These are phyloP conservation scores for Dittrichia graveolens DNA, from an alignment of 129 eudicot species.

Conservation along the genomic window DNA sequence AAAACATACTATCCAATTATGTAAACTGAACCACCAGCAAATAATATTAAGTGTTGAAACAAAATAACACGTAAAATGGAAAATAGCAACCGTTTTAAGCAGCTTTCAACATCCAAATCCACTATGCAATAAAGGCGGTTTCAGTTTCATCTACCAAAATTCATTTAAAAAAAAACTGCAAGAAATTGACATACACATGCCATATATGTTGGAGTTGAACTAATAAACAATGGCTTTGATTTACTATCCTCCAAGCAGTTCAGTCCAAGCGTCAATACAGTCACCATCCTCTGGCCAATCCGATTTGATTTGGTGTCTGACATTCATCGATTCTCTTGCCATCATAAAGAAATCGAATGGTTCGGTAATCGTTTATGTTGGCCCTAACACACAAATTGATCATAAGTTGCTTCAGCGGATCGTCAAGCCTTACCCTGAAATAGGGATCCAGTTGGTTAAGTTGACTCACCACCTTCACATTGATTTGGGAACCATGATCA, in stretches of 20 bases:
- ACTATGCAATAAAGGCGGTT: too few relatives aligned
- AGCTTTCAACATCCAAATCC: too few relatives aligned
- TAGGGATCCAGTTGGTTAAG: slow-evolving; percentile 8
- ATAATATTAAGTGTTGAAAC: too few relatives aligned
- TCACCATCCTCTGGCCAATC: slow-evolving; percentile 24
- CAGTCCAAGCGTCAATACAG: neutral
- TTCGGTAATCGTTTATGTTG: neutral
- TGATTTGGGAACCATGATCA: neutral
- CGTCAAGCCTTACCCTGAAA: neutral
- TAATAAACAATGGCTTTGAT: neutral
- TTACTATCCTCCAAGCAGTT: slow-evolving; percentile 5
- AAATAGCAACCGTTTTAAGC: too few relatives aligned
- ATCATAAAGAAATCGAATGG: neutral
- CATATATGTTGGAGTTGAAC: neutral
- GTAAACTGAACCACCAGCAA: too few relatives aligned
- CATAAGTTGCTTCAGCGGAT: slow-evolving; percentile 9
- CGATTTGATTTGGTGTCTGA: slow-evolving; percentile 7
- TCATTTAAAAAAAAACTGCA: too few relatives aligned
- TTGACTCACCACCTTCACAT: slow-evolving; percentile 8
- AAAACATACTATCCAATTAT: too few relatives aligned
- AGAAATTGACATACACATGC: too few relatives aligned
- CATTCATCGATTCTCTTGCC: neutral
- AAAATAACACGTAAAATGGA: too few relatives aligned
- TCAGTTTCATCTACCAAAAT: too few relatives aligned
- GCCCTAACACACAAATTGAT: neutral